phyloP scores from a whole-genome alignment of 495 filamentous ascomycete genomes.

The Xylona heveae region DNA sequence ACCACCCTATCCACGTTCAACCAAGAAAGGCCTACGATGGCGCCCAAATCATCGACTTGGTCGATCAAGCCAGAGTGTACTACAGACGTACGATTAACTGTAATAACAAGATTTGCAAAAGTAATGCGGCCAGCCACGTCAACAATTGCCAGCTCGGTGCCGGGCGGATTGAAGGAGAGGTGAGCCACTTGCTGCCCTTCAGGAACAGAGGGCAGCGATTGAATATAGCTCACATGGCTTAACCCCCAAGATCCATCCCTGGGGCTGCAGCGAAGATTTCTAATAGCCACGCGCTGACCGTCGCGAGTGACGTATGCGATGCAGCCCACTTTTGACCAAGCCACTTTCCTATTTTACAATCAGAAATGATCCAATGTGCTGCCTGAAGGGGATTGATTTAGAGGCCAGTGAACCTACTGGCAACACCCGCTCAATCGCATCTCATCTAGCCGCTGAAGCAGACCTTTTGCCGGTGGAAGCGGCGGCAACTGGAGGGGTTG shows the following conservation, averaged over 20 bases:
- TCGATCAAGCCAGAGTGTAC: conserved; percentile 33
- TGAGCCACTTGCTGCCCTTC: conserved; percentile 40
- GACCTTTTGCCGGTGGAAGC: conserved; percentile 34
- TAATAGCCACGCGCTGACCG: conserved; percentile 42
- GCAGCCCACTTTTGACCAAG: conserved; percentile 77
- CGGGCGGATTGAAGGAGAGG: conserved; percentile 57
- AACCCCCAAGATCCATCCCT: conserved; percentile 60
- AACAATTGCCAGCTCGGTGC: conserved; percentile 53
- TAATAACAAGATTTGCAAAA: conserved; percentile 37
- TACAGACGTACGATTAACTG: conserved; percentile 41
- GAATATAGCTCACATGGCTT: conserved; percentile 31
- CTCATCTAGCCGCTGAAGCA: conserved; percentile 58
- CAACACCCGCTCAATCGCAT: conserved; percentile 58
- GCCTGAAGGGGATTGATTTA: neutral
- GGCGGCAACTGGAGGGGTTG: conserved; percentile 31
- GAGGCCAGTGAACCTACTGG: conserved; percentile 35
- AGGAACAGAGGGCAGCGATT: conserved; percentile 22
- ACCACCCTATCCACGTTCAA: conserved; percentile 38
- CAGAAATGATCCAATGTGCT: neutral
- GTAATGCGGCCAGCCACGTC: conserved; percentile 54
- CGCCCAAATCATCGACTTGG: conserved; percentile 44
- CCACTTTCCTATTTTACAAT: conserved; percentile 36
- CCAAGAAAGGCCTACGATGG: conserved; percentile 74
- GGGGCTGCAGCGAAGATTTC: conserved; percentile 46
- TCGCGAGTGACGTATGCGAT: conserved; percentile 66